Evolutionary conservation across 352 stramenopile genomes (phyloP), one percentile per base, ranked within the genome.

Genomic region (Halophytophthora batemanensis): DNA sequence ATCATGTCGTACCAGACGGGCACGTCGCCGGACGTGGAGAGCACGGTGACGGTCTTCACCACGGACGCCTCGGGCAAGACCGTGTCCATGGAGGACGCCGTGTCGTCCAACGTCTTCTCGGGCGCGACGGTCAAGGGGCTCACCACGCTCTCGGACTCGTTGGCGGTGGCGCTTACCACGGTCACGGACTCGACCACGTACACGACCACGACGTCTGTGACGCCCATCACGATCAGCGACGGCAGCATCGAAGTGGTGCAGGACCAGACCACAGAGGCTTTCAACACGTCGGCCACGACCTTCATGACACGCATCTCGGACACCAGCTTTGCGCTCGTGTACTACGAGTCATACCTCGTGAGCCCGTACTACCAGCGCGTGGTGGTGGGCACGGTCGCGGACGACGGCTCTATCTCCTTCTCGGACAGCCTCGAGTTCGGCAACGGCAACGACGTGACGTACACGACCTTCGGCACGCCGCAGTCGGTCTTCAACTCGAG

Each of bases 221-320:
- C 74, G 45, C 73, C 73, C 8, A 67, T 72, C 29, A 61, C 56
- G n/a, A 83, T 90, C 59, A 61, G 51, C 11, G 63, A 76, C 46
- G 60, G 51, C 45, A 64, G 49, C 40, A 64, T 85, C 21, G 57
- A 51, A 21, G 50, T 86, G 40, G 53, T 69, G 42, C 66, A 73
- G 46, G 66, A 75, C 17, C 62, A 70, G 44, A 74, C 71, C 19
- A 61, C 74, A 12, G 59, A 77, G 23, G 74, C 59, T 0, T 71
- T 64, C 62, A 87, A 86, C 51, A 77, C 71, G 56, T 86, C 74
- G 59, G 61, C 52, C 37, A 87, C 76, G 46, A 90, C 69, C 59
- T 89, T 86, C 45, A 66, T 92, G 45, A 70, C 72, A 33, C 74
- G 73, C 31, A 47, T 92, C 28, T 88, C 77, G 37, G 76, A 81